Percentiles rank a stretch among this genome's conserved stretches.
Conservation (phyloP, 805 yeast genomes). For the Naumovozyma castellii region DNA sequence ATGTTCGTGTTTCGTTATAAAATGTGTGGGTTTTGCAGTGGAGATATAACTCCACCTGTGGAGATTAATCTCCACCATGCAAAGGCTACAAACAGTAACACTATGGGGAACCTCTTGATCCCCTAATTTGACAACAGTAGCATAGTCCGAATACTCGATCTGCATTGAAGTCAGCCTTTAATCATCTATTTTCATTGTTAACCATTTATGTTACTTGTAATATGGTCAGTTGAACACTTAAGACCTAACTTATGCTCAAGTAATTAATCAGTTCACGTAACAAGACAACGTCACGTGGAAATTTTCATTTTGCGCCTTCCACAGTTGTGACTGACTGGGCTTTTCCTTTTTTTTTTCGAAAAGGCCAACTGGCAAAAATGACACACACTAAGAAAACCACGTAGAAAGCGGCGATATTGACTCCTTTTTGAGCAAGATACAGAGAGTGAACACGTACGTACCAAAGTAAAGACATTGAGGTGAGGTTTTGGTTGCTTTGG, state of each 20-base stretch:
- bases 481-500: too few species aligned
- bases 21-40: background rate
- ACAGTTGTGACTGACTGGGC: background rate
- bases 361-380: background rate
- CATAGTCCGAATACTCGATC: background rate
- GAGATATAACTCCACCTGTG: conserved; percentile 2
- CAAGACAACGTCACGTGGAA: conserved; percentile 1
- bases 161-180: background rate
- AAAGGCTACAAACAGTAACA: too few species aligned
- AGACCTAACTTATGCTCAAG: background rate
- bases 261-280: too few species aligned
- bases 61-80: background rate
- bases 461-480: too few species aligned
- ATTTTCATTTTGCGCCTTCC: background rate
- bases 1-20: too few species aligned
- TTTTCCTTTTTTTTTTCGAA: too few species aligned
- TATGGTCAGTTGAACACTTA: background rate
- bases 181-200: background rate
- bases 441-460: background rate
- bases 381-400: background rate
- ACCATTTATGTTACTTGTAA: background rate
- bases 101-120: too few species aligned
- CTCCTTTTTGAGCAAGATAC: background rate
- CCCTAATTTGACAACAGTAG: background rate
- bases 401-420: background rate